These are phyloP conservation scores for Claviceps sp. DNA, from an alignment of 2,329 filamentous ascomycete species.

Conservation along the genomic window DNA sequence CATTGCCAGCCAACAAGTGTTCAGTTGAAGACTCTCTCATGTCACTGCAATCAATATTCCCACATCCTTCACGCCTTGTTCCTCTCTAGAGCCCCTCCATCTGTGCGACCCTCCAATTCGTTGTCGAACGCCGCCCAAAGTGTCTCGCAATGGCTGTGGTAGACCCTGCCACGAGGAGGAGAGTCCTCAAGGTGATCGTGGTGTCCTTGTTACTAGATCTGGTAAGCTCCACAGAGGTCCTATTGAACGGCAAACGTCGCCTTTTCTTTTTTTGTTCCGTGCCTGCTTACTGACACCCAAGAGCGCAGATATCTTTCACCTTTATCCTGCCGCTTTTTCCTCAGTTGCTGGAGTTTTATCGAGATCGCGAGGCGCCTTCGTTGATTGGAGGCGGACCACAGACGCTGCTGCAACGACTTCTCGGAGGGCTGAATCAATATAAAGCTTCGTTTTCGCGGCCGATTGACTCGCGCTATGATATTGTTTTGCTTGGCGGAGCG, in stretches of 20 bases:
- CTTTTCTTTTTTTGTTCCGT: not conserved
- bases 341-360: constrained; percentile 91
- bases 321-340: constrained; percentile 96
- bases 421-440: constrained; percentile 80
- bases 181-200: constrained; percentile 76
- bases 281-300: not conserved
- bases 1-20: too few relatives aligned
- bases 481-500: constrained; percentile 85
- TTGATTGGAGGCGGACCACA: constrained; percentile 30
- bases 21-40: not conserved
- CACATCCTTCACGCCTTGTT: too few relatives aligned
- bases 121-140: not conserved
- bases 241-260: not conserved
- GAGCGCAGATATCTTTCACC: constrained; percentile 77
- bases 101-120: not conserved
- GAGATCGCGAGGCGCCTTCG: constrained; percentile 58
- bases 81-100: too few relatives aligned
- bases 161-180: constrained; percentile 51
- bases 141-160: constrained; percentile 27
- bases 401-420: constrained; percentile 65
- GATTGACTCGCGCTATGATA: constrained; percentile 94
- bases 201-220: constrained; percentile 80
- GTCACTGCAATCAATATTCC: not conserved
- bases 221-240: constrained; percentile 32
- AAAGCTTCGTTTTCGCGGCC: constrained; percentile 85